Conservation (phyloP, 805 yeast genomes). For the Ogataea wickerhamii region DNA sequence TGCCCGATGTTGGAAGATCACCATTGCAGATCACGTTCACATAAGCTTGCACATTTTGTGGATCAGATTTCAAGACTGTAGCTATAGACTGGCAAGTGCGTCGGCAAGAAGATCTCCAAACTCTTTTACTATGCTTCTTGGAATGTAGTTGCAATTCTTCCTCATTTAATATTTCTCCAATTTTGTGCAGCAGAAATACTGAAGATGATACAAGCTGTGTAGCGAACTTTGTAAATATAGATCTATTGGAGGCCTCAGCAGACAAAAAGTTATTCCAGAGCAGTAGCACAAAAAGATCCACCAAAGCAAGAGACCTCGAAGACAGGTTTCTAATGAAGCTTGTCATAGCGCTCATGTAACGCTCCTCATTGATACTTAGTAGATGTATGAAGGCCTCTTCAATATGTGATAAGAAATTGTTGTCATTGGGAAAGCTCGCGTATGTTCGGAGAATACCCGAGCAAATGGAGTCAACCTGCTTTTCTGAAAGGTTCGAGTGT, state of each 20-base stretch:
- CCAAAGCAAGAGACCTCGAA: slow-evolving; percentile 41
- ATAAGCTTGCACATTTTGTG: not conserved
- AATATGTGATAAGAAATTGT: slow-evolving; percentile 43
- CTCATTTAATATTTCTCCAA: slow-evolving; percentile 2
- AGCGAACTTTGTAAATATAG: slow-evolving; percentile 21
- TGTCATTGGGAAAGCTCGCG: slow-evolving; percentile 46
- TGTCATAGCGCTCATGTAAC: slow-evolving; percentile 30
- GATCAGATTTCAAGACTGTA: not conserved
- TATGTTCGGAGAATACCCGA: slow-evolving; percentile 44
- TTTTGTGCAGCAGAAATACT: slow-evolving; percentile 35
- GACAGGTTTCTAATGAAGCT: slow-evolving; percentile 38
- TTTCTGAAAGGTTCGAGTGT: slow-evolving; percentile 9
- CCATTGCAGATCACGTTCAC: slow-evolving; percentile 31
- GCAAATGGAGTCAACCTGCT: slow-evolving; percentile 31
- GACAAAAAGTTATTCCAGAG: slow-evolving; percentile 50
- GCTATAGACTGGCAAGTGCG: not conserved
- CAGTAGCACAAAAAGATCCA: slow-evolving; percentile 55
- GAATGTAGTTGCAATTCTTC: not conserved
- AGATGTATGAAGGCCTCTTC: slow-evolving; percentile 37
- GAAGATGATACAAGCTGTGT: slow-evolving; percentile 29
- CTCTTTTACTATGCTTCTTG: not conserved
- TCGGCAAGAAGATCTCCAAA: not conserved
- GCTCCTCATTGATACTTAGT: slow-evolving; percentile 28
- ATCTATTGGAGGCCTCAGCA: slow-evolving; percentile 22
- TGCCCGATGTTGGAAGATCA: not conserved